Percentiles rank a stretch among this genome's conserved stretches.
Evolutionary conservation across 192 early-diverging fungal genomes (phyloP).

Genomic region (Podila epigama): DNA sequence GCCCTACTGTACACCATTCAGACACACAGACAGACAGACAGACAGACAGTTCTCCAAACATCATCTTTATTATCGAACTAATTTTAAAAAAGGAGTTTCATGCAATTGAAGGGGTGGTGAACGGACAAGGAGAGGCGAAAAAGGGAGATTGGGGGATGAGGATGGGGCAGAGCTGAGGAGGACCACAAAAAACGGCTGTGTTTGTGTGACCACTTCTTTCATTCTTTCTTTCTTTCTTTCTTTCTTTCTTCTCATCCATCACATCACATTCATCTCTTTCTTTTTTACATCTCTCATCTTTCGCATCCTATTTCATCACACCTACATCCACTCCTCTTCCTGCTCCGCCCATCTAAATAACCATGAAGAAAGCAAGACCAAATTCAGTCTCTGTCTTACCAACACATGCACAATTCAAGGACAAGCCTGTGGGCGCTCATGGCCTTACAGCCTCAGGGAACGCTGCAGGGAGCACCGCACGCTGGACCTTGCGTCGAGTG

Average conservation of each 20-base stretch:
- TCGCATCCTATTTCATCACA: not conserved
- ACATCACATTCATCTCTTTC: too few relatives aligned
- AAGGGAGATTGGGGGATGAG: too few relatives aligned
- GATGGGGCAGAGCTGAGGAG: too few relatives aligned
- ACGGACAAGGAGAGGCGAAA: too few relatives aligned
- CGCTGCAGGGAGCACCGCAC: slow-evolving; percentile 4
- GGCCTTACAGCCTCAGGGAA: not conserved
- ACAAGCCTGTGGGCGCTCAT: slow-evolving; percentile 27
- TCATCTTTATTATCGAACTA: too few relatives aligned
- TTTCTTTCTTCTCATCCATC: not conserved
- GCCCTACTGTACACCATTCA: too few relatives aligned
- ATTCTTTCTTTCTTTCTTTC: not conserved
- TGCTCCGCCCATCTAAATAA: not conserved
- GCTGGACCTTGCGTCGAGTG: slow-evolving; percentile 19
- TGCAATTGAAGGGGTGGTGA: too few relatives aligned
- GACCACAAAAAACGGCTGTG: too few relatives aligned
- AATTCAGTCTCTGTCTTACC: slow-evolving; percentile 38
- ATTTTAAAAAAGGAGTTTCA: too few relatives aligned
- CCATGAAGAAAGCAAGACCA: slow-evolving; percentile 44
- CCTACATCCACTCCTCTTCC: not conserved
- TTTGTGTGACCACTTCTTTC: not conserved
- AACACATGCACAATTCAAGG: slow-evolving; percentile 46
- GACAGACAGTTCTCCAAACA: too few relatives aligned
- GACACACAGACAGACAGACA: too few relatives aligned
- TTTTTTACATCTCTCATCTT: not conserved